Evolutionary conservation across 805 yeast genomes (phyloP).

Genomic region (Candida oleophila): DNA sequence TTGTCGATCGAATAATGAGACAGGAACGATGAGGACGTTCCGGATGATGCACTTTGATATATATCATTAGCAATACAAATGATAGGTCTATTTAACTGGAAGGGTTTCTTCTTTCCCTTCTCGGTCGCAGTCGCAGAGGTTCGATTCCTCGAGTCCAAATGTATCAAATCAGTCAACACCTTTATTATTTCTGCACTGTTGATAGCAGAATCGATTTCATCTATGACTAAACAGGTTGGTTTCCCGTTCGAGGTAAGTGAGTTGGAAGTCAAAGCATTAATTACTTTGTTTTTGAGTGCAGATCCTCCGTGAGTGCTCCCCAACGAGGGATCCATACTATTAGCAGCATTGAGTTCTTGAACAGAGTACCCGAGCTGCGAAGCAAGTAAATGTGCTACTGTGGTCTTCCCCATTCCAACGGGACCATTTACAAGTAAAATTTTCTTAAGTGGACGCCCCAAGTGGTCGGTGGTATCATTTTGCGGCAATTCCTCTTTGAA

Average conservation of each 20-base stretch:
- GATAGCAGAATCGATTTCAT: constrained; percentile 71
- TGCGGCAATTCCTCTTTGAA: constrained; percentile 20
- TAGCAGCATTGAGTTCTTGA: constrained; percentile 79
- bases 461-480: constrained; percentile 19
- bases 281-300: constrained; percentile 34
- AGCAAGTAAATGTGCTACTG: constrained; percentile 83
- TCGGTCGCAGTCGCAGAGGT: constrained; percentile 6
- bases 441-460: constrained; percentile 46
- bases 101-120: constrained; percentile 29
- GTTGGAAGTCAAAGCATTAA: constrained; percentile 57
- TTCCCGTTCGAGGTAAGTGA: constrained; percentile 64
- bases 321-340: constrained; percentile 35
- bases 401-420: constrained; percentile 91
- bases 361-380: constrained; percentile 77
- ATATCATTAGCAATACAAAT: constrained; percentile 91
- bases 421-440: constrained; percentile 84
- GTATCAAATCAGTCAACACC: constrained; percentile 58
- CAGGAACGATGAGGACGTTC: constrained; percentile 8
- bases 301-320: constrained; percentile 20
- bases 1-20: constrained; percentile 60
- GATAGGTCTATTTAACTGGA: constrained; percentile 71
- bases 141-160: constrained; percentile 56
- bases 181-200: constrained; percentile 37
- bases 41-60: constrained; percentile 44
- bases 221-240: constrained; percentile 82